Evolutionary conservation across 306 rosid genomes (phyloP).

Genomic region (Comarum palustre): DNA sequence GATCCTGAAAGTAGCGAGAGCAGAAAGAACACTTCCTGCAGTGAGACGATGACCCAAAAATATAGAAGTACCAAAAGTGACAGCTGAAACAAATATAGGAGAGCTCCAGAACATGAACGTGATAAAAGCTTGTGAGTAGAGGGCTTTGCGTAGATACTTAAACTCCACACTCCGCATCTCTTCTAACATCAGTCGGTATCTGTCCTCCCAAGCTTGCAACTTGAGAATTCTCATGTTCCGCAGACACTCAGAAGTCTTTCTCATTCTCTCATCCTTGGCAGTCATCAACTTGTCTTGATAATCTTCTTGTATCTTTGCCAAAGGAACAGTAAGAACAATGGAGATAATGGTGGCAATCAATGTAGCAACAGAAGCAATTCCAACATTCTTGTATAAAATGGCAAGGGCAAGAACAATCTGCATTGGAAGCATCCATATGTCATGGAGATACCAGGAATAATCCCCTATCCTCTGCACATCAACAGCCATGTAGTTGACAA

Average conservation of each 20-base stretch:
- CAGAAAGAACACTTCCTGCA: constrained; percentile 96
- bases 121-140: constrained; percentile 94
- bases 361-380: constrained; percentile 88
- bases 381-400: constrained; percentile 93
- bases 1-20: constrained; percentile 97
- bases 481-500: constrained; percentile 95
- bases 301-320: constrained; percentile 81
- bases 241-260: constrained; percentile 89
- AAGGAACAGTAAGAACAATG: constrained; percentile 71
- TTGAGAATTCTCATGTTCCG: constrained; percentile 97
- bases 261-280: constrained; percentile 98
- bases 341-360: constrained; percentile 89
- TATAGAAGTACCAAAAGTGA: constrained; percentile 84
- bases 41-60: constrained; percentile 79
- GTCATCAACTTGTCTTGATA: constrained; percentile 95
- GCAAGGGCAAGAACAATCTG: constrained; percentile 92
- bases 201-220: constrained; percentile 98
- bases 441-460: constrained; percentile 96
- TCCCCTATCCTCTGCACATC: constrained; percentile 98
- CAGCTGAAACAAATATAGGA: constrained; percentile 93
- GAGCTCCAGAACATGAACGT: constrained; percentile 99
- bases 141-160: constrained; percentile 91
- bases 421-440: constrained; percentile 97
- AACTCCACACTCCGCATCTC: constrained; percentile 94
- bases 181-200: constrained; percentile 71